Evolutionary conservation across 192 early-diverging fungal genomes (phyloP).

Genomic region (Phlyctochytrium bullatum): DNA sequence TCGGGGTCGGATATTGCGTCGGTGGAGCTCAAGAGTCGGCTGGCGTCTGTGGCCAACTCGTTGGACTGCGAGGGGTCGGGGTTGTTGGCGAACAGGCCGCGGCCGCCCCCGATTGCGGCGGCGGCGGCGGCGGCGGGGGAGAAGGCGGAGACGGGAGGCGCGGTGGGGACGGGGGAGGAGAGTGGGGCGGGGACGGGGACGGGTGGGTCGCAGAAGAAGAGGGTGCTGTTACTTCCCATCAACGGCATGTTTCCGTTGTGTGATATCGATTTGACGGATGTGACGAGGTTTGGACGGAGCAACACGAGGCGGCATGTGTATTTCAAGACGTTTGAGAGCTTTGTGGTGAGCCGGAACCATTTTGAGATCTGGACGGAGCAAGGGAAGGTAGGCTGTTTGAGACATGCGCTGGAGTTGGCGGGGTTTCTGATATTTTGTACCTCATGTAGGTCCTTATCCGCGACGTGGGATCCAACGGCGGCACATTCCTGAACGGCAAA

Average conservation of each 20-base stretch:
- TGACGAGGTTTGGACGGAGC: not conserved
- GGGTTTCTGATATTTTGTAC: not conserved
- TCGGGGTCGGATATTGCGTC: no score
- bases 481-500: constrained; percentile 44
- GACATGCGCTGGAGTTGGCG: not conserved
- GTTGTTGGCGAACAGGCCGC: not conserved
- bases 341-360: constrained; percentile 48
- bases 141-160: not conserved
- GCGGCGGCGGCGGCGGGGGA: not conserved
- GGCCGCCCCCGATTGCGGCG: not conserved
- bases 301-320: not conserved
- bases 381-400: constrained; percentile 17
- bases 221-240: constrained; percentile 1
- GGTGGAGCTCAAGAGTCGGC: not conserved
- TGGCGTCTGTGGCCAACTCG: not conserved
- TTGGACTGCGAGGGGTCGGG: not conserved
- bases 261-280: not conserved
- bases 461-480: constrained; percentile 42
- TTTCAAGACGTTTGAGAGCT: constrained; percentile 36
- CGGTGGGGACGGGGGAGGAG: not conserved
- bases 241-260: constrained; percentile 3
- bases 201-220: not conserved
- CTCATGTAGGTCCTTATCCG: constrained; percentile 35
- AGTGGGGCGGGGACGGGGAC: not conserved
- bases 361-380: constrained; percentile 28